Percentiles rank a stretch among this genome's conserved stretches.
These are phyloP conservation scores for Fusarium tupiense DNA, from an alignment of 2,329 filamentous ascomycete species.

Conservation along the genomic window DNA sequence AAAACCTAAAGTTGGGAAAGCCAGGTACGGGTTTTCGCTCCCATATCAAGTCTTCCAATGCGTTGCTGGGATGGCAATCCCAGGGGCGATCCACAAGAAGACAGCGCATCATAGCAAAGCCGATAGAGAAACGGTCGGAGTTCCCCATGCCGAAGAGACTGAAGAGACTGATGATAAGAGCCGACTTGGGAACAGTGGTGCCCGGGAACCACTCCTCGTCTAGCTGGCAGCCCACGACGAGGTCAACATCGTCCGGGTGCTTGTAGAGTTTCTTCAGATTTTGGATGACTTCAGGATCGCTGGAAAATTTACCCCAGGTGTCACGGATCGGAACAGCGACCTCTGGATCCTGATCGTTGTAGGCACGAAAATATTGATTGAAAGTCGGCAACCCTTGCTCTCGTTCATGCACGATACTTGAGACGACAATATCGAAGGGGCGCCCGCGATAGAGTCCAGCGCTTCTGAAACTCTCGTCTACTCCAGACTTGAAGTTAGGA, in stretches of 20 bases:
- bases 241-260: neutral
- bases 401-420: neutral
- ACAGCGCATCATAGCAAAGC: neutral
- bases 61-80: neutral
- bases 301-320: neutral
- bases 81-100: neutral
- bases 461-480: neutral
- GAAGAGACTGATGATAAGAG: neutral
- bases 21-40: neutral
- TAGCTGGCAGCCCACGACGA: neutral
- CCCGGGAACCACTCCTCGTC: neutral
- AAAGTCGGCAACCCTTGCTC: neutral
- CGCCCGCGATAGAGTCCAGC: accelerated
- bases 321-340: neutral
- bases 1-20: neutral
- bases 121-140: neutral
- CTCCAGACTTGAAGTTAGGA: neutral
- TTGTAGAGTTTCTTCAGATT: neutral
- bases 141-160: neutral
- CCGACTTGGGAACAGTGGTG: neutral
- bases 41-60: neutral
- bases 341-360: neutral
- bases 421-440: neutral
- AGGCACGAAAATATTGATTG: neutral
- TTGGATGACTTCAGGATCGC: neutral